Evolutionary conservation across 1,139 yeast genomes (phyloP).

Genomic region (Yamadazyma aaseri): DNA sequence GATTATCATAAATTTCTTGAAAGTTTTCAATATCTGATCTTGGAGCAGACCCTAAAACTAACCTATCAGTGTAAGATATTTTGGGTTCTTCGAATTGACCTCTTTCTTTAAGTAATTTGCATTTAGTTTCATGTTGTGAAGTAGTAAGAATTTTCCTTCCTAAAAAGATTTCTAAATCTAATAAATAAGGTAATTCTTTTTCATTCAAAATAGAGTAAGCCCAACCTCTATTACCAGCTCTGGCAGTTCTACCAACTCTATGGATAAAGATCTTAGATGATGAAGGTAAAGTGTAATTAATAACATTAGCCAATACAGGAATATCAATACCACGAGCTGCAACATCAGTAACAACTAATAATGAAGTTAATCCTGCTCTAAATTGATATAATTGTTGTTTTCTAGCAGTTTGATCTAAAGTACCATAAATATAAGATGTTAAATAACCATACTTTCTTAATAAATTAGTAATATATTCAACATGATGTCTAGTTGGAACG

Average conservation of each 20-base stretch:
- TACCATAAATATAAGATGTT: constrained; percentile 87
- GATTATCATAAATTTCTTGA: constrained; percentile 68
- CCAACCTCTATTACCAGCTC: constrained; percentile 99
- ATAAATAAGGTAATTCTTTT: constrained; percentile 81
- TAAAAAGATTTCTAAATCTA: constrained; percentile 87
- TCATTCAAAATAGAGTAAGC: constrained; percentile 89
- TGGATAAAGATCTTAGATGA: constrained; percentile 93
- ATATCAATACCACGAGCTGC: constrained; percentile 99
- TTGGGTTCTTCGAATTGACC: constrained; percentile 48
- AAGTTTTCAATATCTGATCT: constrained; percentile 66
- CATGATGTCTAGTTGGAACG: constrained; percentile 97
- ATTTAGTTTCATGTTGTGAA: constrained; percentile 63
- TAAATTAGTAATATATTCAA: constrained; percentile 76
- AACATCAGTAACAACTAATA: constrained; percentile 94
- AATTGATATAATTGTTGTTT: constrained; percentile 84
- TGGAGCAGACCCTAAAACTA: constrained; percentile 84
- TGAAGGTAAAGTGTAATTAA: constrained; percentile 87
- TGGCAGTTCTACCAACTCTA: constrained; percentile 98
- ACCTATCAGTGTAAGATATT: constrained; percentile 69
- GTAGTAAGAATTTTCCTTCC: constrained; percentile 78
- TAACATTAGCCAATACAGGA: constrained; percentile 91
- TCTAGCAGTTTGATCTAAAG: constrained; percentile 94
- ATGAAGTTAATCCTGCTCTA: constrained; percentile 75
- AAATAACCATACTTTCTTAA: constrained; percentile 80
- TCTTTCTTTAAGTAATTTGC: constrained; percentile 47